Base-by-base conservation (phyloP, 2,329 filamentous ascomycete genomes). In the Aphanocladium album region DNA sequence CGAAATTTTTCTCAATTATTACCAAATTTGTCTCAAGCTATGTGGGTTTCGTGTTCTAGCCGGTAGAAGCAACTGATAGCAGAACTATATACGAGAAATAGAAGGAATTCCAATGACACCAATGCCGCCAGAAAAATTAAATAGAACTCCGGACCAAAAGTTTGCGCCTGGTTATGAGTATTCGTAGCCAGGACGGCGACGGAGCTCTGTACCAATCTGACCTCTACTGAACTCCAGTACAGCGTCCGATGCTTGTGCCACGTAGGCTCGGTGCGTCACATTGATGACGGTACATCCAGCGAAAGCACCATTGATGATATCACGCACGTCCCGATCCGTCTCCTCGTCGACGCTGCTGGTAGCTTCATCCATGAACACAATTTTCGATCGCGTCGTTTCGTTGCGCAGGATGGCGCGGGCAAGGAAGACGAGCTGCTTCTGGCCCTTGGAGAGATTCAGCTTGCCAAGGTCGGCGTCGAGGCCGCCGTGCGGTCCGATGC, bases 311-410 rank as follows among this genome's bases (percentile, higher is more conserved):
- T 60, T 51, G 2, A 65, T 56, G 2, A 62, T 41, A 8, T 23
- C 25, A 6, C 25, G n/a, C 60, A 65, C 60, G 21, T 46, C 33
- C 14, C 53, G 49, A 12, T 65, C 62, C 6, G 62, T 64, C 56
- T 75, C 73, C 73, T 79, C 79, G 62, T 81, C 80, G 14, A 62
- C 56, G 4, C 39, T 41, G 37, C 52, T 55, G 35, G 52, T 45
- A 2, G 39, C 39, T 35, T 55, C 52, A 16, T 55, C 52, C 35
- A 55, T 27, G 12, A 55, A n/a, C 35, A 45, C 52, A 25, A 55
- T 45, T 19, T 45, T 55, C 3, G 52, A 55, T 2, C 21, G 5
- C 45, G 52, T 55, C 8, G 6, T 53, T 63, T 47, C 21, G 11
- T 57, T 54, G 33, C 69, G 65, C 1, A 71, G 33, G 3, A 72